phyloP scores from a whole-genome alignment of 73 alveolate species.

The Tetrahymena thermophila region DNA sequence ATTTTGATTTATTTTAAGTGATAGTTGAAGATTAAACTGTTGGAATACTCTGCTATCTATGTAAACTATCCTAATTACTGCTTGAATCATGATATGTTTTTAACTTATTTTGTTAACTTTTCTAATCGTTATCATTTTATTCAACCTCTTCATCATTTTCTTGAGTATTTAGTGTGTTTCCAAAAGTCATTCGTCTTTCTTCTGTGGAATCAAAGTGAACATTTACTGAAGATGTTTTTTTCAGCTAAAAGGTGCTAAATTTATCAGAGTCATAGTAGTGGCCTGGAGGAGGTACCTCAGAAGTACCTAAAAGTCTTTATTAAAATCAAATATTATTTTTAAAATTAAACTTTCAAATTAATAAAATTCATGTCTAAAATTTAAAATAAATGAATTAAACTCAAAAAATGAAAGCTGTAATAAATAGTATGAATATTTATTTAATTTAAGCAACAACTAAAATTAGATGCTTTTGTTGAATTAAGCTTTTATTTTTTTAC shows the following conservation, averaged over 20 bases:
- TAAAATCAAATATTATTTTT: not conserved
- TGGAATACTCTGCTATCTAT: not conserved
- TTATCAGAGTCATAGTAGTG: not conserved
- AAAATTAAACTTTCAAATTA: no score
- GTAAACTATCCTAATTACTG: not conserved
- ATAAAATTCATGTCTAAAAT: no score
- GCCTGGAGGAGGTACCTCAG: not conserved
- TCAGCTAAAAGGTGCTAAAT: not conserved
- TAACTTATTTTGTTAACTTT: not conserved
- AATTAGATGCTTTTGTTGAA: no score
- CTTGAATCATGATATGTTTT: not conserved
- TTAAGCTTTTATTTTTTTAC: not conserved
- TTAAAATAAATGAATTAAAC: no score
- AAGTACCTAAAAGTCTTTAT: not conserved
- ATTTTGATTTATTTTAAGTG: not conserved
- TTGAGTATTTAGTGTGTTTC: not conserved
- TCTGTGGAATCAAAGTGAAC: not conserved
- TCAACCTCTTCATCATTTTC: not conserved
- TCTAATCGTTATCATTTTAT: not conserved
- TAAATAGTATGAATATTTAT: no score
- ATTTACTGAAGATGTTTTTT: not conserved
- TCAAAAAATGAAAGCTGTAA: no score
- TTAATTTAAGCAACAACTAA: no score
- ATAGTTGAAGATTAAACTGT: not conserved
- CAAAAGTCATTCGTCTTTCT: not conserved